Evolutionary conservation across 2,329 filamentous ascomycete species (phyloP).

Genomic region (Lecanosticta acicola): DNA sequence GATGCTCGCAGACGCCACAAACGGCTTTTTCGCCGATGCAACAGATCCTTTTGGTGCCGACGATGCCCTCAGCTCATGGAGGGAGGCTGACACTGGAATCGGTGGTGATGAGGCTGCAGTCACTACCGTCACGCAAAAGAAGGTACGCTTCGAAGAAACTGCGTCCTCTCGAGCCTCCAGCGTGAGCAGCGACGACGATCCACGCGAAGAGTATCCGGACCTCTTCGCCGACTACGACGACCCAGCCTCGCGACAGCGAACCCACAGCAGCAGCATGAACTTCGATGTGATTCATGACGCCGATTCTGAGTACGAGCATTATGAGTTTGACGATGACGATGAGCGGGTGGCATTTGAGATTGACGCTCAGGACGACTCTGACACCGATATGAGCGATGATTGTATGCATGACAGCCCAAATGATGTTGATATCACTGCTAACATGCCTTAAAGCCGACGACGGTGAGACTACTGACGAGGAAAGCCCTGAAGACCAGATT

Average conservation of each 20-base stretch:
- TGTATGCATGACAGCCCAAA: constrained; percentile 24
- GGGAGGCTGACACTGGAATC: neutral
- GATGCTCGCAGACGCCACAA: constrained; percentile 28
- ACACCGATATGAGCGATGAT: constrained; percentile 28
- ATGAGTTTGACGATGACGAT: constrained; percentile 33
- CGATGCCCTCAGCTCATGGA: neutral
- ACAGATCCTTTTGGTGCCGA: neutral
- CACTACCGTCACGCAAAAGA: constrained; percentile 24
- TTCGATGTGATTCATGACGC: constrained; percentile 26
- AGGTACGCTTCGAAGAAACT: constrained; percentile 33
- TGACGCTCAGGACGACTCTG: constrained; percentile 29
- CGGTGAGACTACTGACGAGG: constrained; percentile 35
- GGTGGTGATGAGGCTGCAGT: neutral
- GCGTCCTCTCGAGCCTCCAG: constrained; percentile 29
- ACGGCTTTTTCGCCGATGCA: constrained; percentile 11
- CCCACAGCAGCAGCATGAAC: constrained; percentile 20
- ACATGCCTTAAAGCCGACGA: constrained; percentile 30
- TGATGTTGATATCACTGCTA: constrained; percentile 17
- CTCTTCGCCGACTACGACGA: constrained; percentile 29
- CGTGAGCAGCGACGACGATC: constrained; percentile 28
- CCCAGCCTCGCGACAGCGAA: constrained; percentile 11
- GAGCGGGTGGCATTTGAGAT: constrained; percentile 26
- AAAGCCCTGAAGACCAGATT: constrained; percentile 25
- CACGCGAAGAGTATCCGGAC: constrained; percentile 32
- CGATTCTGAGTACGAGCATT: constrained; percentile 32